phyloP scores from a whole-genome alignment of 345 rosid genomes.

The Ailanthus altissimus region DNA sequence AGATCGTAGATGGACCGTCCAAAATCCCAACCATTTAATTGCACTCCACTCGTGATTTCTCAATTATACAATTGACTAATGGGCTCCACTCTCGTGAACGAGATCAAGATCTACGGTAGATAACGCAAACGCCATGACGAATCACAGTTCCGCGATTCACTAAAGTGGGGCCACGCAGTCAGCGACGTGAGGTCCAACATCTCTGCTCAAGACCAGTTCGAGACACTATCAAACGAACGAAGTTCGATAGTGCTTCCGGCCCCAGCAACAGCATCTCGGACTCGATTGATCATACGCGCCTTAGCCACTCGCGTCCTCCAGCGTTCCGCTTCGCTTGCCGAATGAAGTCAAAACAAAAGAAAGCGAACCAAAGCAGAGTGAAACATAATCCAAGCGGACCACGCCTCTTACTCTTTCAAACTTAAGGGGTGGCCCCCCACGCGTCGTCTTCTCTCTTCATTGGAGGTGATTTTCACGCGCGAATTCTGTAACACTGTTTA shows the following conservation, averaged over 20 bases:
- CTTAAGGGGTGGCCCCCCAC: background rate
- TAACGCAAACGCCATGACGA: background rate
- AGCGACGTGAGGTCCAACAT: constrained; percentile 13
- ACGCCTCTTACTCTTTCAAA: background rate
- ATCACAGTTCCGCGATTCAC: constrained; percentile 1
- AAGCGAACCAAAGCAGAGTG: background rate
- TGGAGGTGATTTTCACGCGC: background rate
- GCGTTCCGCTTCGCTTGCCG: background rate
- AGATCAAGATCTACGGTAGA: background rate
- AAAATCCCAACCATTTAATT: background rate
- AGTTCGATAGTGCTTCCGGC: background rate
- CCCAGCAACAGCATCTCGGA: background rate
- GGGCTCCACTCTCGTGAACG: background rate
- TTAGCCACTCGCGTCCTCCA: background rate
- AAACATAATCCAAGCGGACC: background rate
- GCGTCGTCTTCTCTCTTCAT: background rate
- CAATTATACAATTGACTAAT: background rate
- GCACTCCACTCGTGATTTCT: background rate
- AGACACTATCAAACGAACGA: background rate
- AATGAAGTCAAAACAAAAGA: background rate
- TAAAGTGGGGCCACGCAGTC: background rate
- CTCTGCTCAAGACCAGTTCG: background rate
- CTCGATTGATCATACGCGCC: background rate
- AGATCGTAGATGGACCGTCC: constrained; percentile 7
- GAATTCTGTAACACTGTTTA: background rate